These are phyloP conservation scores for Candida smagusa DNA, from an alignment of 1,139 yeast genomes.

Conservation along the genomic window DNA sequence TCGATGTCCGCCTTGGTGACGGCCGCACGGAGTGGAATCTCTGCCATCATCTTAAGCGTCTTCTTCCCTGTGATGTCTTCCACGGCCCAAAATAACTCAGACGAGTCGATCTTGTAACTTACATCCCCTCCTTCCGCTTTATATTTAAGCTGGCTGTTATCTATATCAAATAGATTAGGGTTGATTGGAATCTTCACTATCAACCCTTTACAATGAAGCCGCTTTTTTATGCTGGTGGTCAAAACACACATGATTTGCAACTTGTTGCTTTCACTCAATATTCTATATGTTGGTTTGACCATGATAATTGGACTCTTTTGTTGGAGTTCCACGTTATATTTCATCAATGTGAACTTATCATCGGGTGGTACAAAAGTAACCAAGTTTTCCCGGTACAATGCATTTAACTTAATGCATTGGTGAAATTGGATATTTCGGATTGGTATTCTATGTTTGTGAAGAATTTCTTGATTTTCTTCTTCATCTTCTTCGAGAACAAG, in stretches of 20 bases:
- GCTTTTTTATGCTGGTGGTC: slow-evolving; percentile 32
- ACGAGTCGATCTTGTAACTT: slow-evolving; percentile 39
- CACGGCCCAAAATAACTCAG: slow-evolving; percentile 60
- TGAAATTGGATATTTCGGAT: slow-evolving; percentile 45
- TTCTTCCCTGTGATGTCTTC: slow-evolving; percentile 52
- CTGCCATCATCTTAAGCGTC: slow-evolving; percentile 44
- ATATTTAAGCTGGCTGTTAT: slow-evolving; percentile 27
- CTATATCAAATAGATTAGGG: slow-evolving; percentile 31
- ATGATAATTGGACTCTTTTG: slow-evolving; percentile 36
- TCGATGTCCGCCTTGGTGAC: slow-evolving; percentile 4
- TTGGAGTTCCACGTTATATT: slow-evolving; percentile 42
- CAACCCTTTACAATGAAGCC: slow-evolving; percentile 33
- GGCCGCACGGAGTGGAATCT: slow-evolving; percentile 21
- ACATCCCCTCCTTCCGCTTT: slow-evolving; percentile 44
- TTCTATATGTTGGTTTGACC: slow-evolving; percentile 34
- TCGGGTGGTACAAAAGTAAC: slow-evolving; percentile 48
- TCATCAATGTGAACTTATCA: slow-evolving; percentile 39
- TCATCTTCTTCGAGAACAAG: slow-evolving; percentile 14
- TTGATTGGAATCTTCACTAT: slow-evolving; percentile 34
- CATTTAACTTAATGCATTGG: slow-evolving; percentile 42
- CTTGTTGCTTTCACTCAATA: slow-evolving; percentile 19
- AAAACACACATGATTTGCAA: slow-evolving; percentile 38
- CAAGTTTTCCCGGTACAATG: slow-evolving; percentile 36
- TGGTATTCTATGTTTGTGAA: slow-evolving; percentile 23
- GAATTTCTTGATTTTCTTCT: slow-evolving; percentile 16